Evolutionary conservation across 2,329 filamentous ascomycete genomes (phyloP).

Genomic region (Arthroderma sp.): DNA sequence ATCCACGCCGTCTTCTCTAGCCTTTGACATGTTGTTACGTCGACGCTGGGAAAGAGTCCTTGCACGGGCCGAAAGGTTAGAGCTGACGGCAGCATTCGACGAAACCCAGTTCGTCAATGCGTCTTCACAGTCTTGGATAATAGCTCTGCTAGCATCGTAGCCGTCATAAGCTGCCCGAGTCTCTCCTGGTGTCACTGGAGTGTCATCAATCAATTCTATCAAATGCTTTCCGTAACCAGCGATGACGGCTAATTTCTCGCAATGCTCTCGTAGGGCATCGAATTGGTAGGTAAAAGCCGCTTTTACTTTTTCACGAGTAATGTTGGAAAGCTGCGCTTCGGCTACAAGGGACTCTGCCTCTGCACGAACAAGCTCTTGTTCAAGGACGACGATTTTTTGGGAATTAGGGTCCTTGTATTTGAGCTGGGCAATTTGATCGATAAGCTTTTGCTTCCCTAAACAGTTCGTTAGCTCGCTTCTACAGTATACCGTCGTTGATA

Average conservation of each 20-base stretch:
- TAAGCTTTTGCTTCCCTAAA: constrained; percentile 94
- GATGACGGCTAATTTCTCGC: constrained; percentile 95
- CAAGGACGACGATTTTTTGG: constrained; percentile 90
- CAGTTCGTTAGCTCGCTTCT: not conserved
- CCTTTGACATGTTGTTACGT: constrained; percentile 54
- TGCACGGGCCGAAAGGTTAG: constrained; percentile 75
- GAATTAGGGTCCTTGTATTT: constrained; percentile 99
- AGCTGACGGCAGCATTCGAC: constrained; percentile 74
- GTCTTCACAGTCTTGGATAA: constrained; percentile 98
- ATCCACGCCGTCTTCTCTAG: constrained; percentile 56
- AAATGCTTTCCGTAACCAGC: constrained; percentile 96
- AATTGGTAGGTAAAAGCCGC: constrained; percentile 97
- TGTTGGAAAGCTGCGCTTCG: constrained; percentile 96
- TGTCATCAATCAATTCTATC: constrained; percentile 92
- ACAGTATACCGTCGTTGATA: not conserved
- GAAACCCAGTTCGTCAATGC: constrained; percentile 93
- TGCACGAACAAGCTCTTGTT: constrained; percentile 95
- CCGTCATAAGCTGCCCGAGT: constrained; percentile 92
- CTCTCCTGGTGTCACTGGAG: constrained; percentile 91
- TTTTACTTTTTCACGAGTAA: constrained; percentile 98
- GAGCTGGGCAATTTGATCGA: constrained; percentile 93
- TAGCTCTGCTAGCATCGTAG: constrained; percentile 94
- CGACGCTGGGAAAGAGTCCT: constrained; percentile 79
- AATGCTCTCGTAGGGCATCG: constrained; percentile 91
- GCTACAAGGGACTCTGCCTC: constrained; percentile 98